Evolutionary conservation across 257 asterid species (phyloP), one percentile per base, ranked within the genome.

Genomic region (Nicotiana paniculata): DNA sequence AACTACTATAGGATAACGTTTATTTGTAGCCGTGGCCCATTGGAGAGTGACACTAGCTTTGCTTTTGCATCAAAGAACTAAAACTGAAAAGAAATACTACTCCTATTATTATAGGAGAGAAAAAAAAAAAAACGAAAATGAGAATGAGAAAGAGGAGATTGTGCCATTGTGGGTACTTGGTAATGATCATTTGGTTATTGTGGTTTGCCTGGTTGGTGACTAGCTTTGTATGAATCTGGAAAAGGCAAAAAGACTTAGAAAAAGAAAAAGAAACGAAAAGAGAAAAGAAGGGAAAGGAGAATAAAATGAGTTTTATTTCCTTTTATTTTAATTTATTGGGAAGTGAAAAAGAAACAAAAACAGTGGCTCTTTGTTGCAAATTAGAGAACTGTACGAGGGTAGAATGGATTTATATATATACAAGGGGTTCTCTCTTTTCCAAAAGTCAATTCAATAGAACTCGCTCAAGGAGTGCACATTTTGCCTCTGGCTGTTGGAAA

Each of bases 21-120:
- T 57, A 55, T 61, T 54, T 35, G 11, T 21, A 33, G 48, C 0
- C n/a, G 24, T 78, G 72, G 39, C 54, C 57, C 83, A 76, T 43
- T 74, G 81, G 83, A 75, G 78, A 48, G 86, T 55, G 61, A 76
- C 77, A 43, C 58, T 46, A 83, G 85, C 86, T 82, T 59, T 9
- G 37, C 4, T 58, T 78, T 72, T n/a, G 81, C 82, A 62, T 83
- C 84, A 76, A 86, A 83, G 57, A 80, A 46, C 35, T 59, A 35
- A 65, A 80, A 74, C 80, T 30, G 75, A 65, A 66, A 55, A 39
- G 58, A 46, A 5, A 13, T 4, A 15, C 1, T 37, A 46, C 28
- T 24, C 5, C 15, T 24, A 72, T 46, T 48, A 72, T 46, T 48
- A 46, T 2, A n/a, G 61, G 61, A 78, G 26, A 24, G 30, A 28